Conservation (phyloP, 441 rosid genomes). For the Kokia cookei region DNA sequence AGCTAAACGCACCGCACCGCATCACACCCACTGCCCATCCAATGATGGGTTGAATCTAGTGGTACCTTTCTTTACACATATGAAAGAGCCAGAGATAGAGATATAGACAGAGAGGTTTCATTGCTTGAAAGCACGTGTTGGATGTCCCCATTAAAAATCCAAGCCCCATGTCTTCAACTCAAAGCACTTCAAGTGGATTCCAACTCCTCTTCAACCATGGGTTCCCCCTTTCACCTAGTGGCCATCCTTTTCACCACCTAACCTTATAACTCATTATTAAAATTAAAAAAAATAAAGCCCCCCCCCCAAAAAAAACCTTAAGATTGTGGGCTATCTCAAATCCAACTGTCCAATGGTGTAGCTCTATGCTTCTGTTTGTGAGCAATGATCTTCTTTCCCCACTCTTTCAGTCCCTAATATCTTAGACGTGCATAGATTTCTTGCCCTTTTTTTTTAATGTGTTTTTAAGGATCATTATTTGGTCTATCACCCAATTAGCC, state of each 20-base stretch:
- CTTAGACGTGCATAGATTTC: neutral
- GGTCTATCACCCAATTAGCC: neutral
- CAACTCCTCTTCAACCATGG: constrained; percentile 80
- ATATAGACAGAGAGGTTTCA: constrained; percentile 9
- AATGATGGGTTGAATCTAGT: constrained; percentile 47
- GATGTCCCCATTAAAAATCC: constrained; percentile 30
- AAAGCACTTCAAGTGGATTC: constrained; percentile 72
- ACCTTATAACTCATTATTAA: constrained; percentile 35
- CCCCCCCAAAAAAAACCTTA: neutral
- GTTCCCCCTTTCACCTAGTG: constrained; percentile 42
- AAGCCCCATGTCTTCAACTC: constrained; percentile 28
- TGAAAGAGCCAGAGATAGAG: constrained; percentile 16
- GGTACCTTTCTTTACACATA: constrained; percentile 55
- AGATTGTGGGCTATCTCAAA: constrained; percentile 49
- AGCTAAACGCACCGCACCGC: too few species aligned
- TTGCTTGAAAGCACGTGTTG: constrained; percentile 39
- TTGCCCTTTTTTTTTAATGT: neutral
- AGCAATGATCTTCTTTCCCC: constrained; percentile 17
- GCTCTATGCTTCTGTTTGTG: constrained; percentile 2
- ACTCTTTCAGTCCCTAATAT: constrained; percentile 5
- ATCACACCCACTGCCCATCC: neutral
- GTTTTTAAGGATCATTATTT: neutral
- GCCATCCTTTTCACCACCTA: constrained; percentile 87
- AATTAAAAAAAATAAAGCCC: neutral
- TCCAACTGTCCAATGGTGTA: constrained; percentile 39